These are phyloP conservation scores for Clarireedia sp. DNA, from an alignment of 2,329 filamentous ascomycete species.

Conservation along the genomic window DNA sequence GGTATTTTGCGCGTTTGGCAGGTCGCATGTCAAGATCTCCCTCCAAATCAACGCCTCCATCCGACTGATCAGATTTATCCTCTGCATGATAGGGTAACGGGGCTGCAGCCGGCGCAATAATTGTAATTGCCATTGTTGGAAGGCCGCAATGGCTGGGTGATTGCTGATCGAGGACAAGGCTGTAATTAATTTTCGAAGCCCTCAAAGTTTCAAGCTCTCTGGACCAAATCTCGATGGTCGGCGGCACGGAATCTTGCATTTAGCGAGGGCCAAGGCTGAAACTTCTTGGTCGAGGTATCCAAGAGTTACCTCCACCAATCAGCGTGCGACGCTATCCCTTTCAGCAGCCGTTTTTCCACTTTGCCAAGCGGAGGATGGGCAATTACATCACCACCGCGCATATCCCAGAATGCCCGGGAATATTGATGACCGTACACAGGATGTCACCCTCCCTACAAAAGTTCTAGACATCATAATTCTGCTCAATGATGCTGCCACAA, in stretches of 20 bases:
- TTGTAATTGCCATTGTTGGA: constrained; percentile 29
- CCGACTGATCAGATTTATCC: constrained; percentile 16
- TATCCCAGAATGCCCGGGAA: not conserved
- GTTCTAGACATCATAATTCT: not conserved
- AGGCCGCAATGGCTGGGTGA: not conserved
- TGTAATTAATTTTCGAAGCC: constrained; percentile 1
- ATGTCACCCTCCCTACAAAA: not conserved
- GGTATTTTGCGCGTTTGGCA: constrained; percentile 33
- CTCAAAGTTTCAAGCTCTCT: not conserved
- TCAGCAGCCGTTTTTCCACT: not conserved
- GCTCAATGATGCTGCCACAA: not conserved
- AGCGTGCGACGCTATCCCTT: not conserved
- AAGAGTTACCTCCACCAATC: not conserved
- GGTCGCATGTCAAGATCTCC: constrained; percentile 36
- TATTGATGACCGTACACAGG: not conserved
- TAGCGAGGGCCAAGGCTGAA: constrained; percentile 6
- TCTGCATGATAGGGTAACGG: constrained; percentile 13
- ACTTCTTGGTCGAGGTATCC: not conserved
- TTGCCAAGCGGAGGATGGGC: not conserved
- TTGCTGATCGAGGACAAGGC: constrained; percentile 1
- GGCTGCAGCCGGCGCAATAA: constrained; percentile 27
- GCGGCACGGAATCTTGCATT: not conserved
- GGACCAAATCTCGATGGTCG: not conserved
- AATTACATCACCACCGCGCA: constrained; percentile 5
- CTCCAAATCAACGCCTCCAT: constrained; percentile 29